Percentiles rank a stretch among this genome's conserved stretches.
phyloP scores from a whole-genome alignment of 2,329 filamentous ascomycete genomes.

The Botryotinia convoluta region DNA sequence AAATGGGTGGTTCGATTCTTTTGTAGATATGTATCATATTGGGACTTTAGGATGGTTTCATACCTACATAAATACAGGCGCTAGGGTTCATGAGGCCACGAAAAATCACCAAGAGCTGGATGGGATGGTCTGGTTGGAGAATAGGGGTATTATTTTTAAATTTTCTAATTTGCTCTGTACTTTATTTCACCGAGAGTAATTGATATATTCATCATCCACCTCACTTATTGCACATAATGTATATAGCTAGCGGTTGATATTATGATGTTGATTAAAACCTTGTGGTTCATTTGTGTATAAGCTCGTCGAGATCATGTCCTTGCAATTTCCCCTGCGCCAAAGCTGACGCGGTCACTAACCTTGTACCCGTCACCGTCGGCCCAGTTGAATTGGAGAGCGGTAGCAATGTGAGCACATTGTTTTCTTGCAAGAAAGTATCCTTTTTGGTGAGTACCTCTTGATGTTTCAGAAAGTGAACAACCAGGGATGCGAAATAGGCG shows the following conservation, averaged over 20 bases:
- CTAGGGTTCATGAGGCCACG: not conserved
- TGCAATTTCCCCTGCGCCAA: not conserved
- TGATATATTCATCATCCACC: not conserved
- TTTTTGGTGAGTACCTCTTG: not conserved
- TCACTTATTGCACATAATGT: not conserved
- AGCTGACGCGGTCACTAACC: not conserved
- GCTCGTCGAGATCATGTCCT: not conserved
- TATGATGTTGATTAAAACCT: too few species aligned
- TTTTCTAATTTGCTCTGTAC: not conserved
- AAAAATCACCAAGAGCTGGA: conserved; percentile 8
- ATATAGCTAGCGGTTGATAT: not conserved
- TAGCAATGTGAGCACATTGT: not conserved
- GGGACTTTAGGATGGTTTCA: not conserved
- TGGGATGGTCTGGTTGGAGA: not conserved
- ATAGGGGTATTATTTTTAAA: not conserved
- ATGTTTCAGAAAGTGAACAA: not conserved
- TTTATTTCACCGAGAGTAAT: not conserved
- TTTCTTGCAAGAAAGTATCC: not conserved
- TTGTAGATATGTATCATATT: not conserved
- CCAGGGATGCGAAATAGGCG: not conserved
- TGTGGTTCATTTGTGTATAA: not conserved
- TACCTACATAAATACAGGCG: not conserved
- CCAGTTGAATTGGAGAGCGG: not conserved
- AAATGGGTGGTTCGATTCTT: not conserved
- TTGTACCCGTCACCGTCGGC: not conserved